phyloP scores from a whole-genome alignment of 1,139 yeast genomes.

The Saccharomyces pastorianus region DNA sequence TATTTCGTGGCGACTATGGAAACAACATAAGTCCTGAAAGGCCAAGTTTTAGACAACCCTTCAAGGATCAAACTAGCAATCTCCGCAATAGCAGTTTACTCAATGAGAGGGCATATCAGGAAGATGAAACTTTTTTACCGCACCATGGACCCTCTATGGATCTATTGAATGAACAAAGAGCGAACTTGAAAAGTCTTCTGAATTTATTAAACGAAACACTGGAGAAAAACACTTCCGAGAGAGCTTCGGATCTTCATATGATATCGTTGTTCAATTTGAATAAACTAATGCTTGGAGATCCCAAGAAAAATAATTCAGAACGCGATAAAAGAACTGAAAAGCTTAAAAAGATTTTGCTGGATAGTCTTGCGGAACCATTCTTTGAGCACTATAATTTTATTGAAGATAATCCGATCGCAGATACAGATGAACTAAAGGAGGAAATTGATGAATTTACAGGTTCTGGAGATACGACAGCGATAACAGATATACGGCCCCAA shows the following conservation, averaged over 20 bases:
- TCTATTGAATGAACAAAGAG: conserved; percentile 18
- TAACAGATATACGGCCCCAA: conserved; percentile 13
- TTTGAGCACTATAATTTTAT: conserved; percentile 38
- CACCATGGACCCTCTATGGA: conserved; percentile 7
- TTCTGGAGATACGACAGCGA: conserved; percentile 7
- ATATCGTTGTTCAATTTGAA: conserved; percentile 30
- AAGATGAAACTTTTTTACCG: conserved; percentile 1
- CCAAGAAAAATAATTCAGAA: conserved; percentile 29
- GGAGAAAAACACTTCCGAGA: conserved; percentile 30
- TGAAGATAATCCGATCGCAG: conserved; percentile 26
- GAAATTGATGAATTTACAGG: conserved; percentile 7
- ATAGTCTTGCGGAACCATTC: conserved; percentile 71
- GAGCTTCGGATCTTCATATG: conserved; percentile 32
- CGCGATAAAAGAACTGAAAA: conserved; percentile 3
- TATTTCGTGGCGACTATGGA: conserved; percentile 2
- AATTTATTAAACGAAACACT: conserved; percentile 31
- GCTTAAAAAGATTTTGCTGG: conserved; percentile 47
- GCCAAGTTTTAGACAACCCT: conserved; percentile 9
- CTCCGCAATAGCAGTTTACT: not conserved
- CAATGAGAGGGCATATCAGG: not conserved
- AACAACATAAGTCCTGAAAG: conserved; percentile 1
- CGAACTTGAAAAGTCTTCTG: conserved; percentile 23
- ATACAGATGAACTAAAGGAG: conserved; percentile 5
- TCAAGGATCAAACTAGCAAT: conserved; percentile 1
- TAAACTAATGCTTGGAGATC: conserved; percentile 36